phyloP scores from a whole-genome alignment of 257 asterid genomes.

The Capsicum pubescens region DNA sequence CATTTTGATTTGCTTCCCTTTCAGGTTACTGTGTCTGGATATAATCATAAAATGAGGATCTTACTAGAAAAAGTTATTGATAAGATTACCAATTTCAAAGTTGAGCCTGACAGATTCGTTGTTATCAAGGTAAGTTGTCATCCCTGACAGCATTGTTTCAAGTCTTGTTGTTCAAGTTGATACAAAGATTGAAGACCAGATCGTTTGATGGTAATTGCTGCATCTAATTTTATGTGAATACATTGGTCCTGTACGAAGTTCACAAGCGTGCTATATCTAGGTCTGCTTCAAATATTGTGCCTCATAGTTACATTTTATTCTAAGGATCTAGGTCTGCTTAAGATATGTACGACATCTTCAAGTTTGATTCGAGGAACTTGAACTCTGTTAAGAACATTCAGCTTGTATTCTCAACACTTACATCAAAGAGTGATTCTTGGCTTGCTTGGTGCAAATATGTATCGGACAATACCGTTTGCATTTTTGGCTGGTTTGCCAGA shows the following conservation, averaged over 20 bases:
- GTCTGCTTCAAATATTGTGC: slow-evolving; percentile 16
- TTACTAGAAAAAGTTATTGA: slow-evolving; percentile 79
- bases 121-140: slow-evolving; percentile 78
- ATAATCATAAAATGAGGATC: slow-evolving; percentile 80
- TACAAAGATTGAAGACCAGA: not conserved
- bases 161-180: not conserved
- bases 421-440: slow-evolving; percentile 9
- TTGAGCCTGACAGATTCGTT: slow-evolving; percentile 82
- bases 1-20: slow-evolving; percentile 20
- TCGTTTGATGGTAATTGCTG: slow-evolving; percentile 14
- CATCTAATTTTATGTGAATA: slow-evolving; percentile 5
- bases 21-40: slow-evolving; percentile 86
- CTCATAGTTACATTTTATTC: not conserved
- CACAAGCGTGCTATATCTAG: not conserved
- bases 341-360: not conserved
- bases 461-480: not conserved
- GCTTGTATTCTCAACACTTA: slow-evolving; percentile 2
- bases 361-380: slow-evolving; percentile 10
- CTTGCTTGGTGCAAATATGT: not conserved
- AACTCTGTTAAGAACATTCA: not conserved
- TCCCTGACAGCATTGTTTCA: not conserved
- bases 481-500: slow-evolving; percentile 15
- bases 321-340: slow-evolving; percentile 7
- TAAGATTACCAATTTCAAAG: slow-evolving; percentile 77
- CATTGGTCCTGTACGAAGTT: not conserved